Percentiles rank a stretch among this genome's conserved stretches.
Conservation (phyloP, 768 basidiomycete species). For the Cyclocybe cylindracea region DNA sequence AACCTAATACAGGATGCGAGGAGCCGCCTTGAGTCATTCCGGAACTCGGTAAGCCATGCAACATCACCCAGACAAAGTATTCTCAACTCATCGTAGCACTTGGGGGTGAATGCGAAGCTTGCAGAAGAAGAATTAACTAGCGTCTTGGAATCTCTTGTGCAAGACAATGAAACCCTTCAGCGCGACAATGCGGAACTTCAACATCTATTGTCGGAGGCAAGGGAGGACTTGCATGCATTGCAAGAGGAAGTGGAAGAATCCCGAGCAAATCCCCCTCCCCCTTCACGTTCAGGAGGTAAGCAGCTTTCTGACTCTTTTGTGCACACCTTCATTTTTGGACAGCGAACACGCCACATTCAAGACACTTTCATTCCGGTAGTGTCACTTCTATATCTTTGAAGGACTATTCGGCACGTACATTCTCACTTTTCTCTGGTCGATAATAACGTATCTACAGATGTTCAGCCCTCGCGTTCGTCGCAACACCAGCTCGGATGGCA, state of each 20-base stretch:
- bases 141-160: slow-evolving; percentile 82
- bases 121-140: slow-evolving; percentile 63
- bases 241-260: slow-evolving; percentile 80
- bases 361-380: slow-evolving; percentile 43
- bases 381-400: slow-evolving; percentile 42
- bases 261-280: slow-evolving; percentile 43
- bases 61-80: background rate
- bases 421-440: background rate
- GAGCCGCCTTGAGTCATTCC: slow-evolving; percentile 59
- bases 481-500: slow-evolving; percentile 18
- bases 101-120: slow-evolving; percentile 37
- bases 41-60: slow-evolving; percentile 48
- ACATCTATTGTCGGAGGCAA: slow-evolving; percentile 67
- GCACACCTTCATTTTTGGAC: background rate
- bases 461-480: slow-evolving; percentile 12
- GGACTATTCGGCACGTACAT: slow-evolving; percentile 30
- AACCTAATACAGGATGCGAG: slow-evolving; percentile 68
- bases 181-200: slow-evolving; percentile 82
- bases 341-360: slow-evolving; percentile 43
- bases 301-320: background rate
- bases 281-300: slow-evolving; percentile 44
- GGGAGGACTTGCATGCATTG: slow-evolving; percentile 71
- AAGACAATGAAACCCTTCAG: slow-evolving; percentile 81
- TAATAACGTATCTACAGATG: slow-evolving; percentile 6
- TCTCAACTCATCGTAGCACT: slow-evolving; percentile 33